Evolutionary conservation across 441 rosid genomes (phyloP).

Genomic region (Raphanus hybrid): DNA sequence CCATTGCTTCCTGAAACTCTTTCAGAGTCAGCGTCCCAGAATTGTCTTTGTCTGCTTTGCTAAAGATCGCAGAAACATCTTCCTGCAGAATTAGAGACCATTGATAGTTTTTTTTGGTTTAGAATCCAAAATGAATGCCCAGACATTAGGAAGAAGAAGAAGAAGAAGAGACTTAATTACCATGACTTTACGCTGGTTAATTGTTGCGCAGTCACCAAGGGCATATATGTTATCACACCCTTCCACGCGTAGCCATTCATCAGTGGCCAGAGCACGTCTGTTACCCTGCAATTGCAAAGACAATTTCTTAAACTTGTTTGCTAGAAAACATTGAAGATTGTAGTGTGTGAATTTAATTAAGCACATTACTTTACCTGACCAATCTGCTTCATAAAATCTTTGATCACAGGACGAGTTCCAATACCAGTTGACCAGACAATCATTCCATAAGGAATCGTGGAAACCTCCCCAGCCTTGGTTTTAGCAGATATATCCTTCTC

Average conservation of each 20-base stretch:
- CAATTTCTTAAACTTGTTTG: background rate
- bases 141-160: background rate
- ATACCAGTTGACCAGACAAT: constrained; percentile 99
- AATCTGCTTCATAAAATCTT: constrained; percentile 90
- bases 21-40: constrained; percentile 85
- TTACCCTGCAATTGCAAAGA: constrained; percentile 53
- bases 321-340: constrained; percentile 10
- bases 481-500: constrained; percentile 84
- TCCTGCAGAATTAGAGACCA: constrained; percentile 53
- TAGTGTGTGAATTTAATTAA: constrained; percentile 10
- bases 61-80: constrained; percentile 80
- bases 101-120: background rate
- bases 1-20: constrained; percentile 82
- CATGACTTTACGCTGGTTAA: constrained; percentile 97
- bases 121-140: background rate
- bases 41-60: constrained; percentile 90
- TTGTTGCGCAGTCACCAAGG: constrained; percentile 97
- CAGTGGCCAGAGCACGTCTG: constrained; percentile 94
- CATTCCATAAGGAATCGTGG: constrained; percentile 87
- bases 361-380: constrained; percentile 70
- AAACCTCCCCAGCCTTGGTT: constrained; percentile 62
- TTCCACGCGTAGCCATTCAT: constrained; percentile 97
- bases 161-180: constrained; percentile 40
- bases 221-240: constrained; percentile 75
- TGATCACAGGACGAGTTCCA: constrained; percentile 84